Percentiles rank a stretch among this genome's conserved stretches.
phyloP scores from a whole-genome alignment of 306 rosid genomes.

The Hippophae gyantsensis region DNA sequence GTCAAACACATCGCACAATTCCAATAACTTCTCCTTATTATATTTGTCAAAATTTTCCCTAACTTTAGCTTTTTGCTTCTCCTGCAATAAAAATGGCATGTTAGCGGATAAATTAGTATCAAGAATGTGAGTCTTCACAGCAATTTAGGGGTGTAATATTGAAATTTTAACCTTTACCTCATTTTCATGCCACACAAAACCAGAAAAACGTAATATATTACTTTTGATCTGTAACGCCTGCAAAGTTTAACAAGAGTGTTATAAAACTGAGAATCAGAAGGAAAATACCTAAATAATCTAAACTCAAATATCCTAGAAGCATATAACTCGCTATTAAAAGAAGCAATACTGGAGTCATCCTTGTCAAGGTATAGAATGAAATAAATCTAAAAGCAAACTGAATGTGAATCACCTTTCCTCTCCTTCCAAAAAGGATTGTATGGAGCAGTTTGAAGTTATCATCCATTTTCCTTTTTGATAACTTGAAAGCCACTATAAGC shows the following conservation, averaged over 20 bases:
- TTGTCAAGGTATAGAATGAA: constrained; percentile 13
- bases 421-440: constrained; percentile 84
- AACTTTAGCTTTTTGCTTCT: constrained; percentile 76
- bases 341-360: not conserved
- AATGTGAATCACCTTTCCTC: constrained; percentile 71
- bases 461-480: constrained; percentile 78
- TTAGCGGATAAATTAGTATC: not conserved
- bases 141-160: too few relatives aligned
- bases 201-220: constrained; percentile 89
- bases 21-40: constrained; percentile 77
- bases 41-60: constrained; percentile 87
- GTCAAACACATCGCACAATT: constrained; percentile 79
- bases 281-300: not conserved
- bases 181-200: constrained; percentile 87
- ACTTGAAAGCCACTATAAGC: constrained; percentile 69
- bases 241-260: constrained; percentile 17
- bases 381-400: constrained; percentile 8
- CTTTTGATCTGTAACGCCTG: constrained; percentile 85
- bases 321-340: not conserved
- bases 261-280: constrained; percentile 9
- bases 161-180: constrained; percentile 41
- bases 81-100: constrained; percentile 41
- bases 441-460: constrained; percentile 81
- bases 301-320: not conserved
- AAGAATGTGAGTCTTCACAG: too few relatives aligned